These are phyloP conservation scores for Suillus occidentalis DNA, from an alignment of 768 basidiomycete species.

Conservation along the genomic window DNA sequence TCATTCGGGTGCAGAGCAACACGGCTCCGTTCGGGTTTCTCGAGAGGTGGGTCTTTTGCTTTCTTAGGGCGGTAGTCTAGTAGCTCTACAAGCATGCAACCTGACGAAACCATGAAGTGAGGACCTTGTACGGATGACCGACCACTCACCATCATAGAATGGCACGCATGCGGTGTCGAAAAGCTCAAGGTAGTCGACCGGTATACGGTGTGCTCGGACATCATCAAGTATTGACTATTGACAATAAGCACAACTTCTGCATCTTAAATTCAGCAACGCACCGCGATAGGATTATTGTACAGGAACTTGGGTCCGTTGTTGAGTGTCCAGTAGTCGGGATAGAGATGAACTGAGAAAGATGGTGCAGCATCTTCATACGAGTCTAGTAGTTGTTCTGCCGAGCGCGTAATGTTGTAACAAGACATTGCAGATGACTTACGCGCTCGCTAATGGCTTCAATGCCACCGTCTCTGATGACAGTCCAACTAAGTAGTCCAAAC, in stretches of 20 bases:
- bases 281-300: conserved; percentile 76
- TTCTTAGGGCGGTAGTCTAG: conserved; percentile 70
- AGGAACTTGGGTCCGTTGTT: conserved; percentile 81
- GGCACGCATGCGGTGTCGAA: conserved; percentile 73
- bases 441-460: conserved; percentile 3
- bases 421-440: conserved; percentile 44
- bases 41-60: conserved; percentile 54
- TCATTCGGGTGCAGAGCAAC: conserved; percentile 76
- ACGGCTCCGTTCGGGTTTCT: conserved; percentile 62
- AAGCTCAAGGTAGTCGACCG: conserved; percentile 80
- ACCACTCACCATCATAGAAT: conserved; percentile 75
- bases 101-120: conserved; percentile 35
- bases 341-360: conserved; percentile 77
- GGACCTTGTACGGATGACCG: conserved; percentile 5
- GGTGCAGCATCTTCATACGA: conserved; percentile 56
- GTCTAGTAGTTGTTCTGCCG: conserved; percentile 57
- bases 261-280: conserved; percentile 25
- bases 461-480: conserved; percentile 2
- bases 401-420: conserved; percentile 72
- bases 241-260: conserved; percentile 1
- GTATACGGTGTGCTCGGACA: conserved; percentile 79
- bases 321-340: conserved; percentile 79
- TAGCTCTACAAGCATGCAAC: conserved; percentile 84
- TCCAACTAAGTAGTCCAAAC: neutral
- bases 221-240: conserved; percentile 77